Percentiles rank a stretch among this genome's conserved stretches.
Conservation (phyloP, 2,329 filamentous ascomycete species). For the Fusarium virguliforme region DNA sequence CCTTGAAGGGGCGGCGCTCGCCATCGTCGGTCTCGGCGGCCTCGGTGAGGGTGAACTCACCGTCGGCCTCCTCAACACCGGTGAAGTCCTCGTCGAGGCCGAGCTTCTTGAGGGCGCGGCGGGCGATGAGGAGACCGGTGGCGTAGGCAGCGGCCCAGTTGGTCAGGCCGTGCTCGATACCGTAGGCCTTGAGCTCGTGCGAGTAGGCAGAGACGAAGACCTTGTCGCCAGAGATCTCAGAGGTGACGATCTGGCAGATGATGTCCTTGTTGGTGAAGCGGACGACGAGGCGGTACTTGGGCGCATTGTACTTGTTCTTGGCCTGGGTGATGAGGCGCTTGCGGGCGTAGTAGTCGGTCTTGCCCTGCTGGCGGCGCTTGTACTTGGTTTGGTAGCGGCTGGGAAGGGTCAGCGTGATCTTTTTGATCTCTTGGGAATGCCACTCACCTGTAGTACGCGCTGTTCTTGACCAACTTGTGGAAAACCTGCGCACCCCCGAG, state of each 20-base stretch:
- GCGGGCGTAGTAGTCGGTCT: conserved; percentile 99
- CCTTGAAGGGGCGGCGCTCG: conserved; percentile 99
- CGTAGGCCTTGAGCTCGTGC: conserved; percentile 98
- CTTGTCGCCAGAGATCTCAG: conserved; percentile 98
- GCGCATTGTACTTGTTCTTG: conserved; percentile 99
- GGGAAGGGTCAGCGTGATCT: conserved; percentile 51
- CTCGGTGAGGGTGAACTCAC: conserved; percentile 97
- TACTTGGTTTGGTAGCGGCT: conserved; percentile 99
- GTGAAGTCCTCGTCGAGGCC: conserved; percentile 92
- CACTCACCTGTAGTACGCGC: conserved; percentile 97
- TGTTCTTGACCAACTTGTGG: conserved; percentile 97
- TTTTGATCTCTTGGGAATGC: not conserved
- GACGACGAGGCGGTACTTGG: conserved; percentile 99
- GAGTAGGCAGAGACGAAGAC: conserved; percentile 93
- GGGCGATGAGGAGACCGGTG: conserved; percentile 96
- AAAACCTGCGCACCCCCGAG: conserved; percentile 85
- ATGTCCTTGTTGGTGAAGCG: conserved; percentile 99
- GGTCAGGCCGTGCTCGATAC: conserved; percentile 98
- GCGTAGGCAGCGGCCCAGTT: conserved; percentile 99
- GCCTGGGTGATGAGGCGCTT: conserved; percentile 99
- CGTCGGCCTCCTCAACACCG: conserved; percentile 96
- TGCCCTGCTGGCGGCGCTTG: conserved; percentile 94
- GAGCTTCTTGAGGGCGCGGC: conserved; percentile 97
- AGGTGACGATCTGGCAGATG: conserved; percentile 96
- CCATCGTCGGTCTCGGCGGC: conserved; percentile 91